phyloP scores from a whole-genome alignment of 306 rosid species.

The Ziziphus jujuba region DNA sequence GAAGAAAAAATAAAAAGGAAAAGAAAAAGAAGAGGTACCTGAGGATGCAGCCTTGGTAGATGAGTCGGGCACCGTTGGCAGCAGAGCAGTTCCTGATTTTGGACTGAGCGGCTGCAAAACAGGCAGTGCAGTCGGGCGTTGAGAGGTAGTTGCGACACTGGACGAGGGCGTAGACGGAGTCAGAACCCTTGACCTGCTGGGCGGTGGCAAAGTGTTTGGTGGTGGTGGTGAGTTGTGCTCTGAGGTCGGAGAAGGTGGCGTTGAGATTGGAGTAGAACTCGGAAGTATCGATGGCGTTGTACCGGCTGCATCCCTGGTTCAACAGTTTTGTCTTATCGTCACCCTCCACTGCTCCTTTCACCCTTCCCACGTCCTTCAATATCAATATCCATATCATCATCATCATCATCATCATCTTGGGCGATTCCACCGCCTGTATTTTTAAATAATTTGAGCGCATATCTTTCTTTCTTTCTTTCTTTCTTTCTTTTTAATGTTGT shows the following conservation, averaged over 20 bases:
- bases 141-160: conserved; percentile 70
- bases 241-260: conserved; percentile 40
- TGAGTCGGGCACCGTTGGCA: conserved; percentile 73
- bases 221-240: conserved; percentile 23
- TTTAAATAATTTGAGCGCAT: no score
- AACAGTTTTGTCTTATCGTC: conserved; percentile 45
- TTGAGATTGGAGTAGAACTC: conserved; percentile 49
- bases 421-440: no score
- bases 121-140: conserved; percentile 42
- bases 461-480: no score
- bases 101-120: conserved; percentile 39
- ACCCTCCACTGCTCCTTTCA: conserved; percentile 33
- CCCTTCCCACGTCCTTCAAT: not conserved
- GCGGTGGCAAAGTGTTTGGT: conserved; percentile 48
- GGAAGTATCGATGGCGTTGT: conserved; percentile 49
- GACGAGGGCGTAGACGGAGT: conserved; percentile 49
- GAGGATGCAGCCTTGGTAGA: conserved; percentile 77
- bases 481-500: no score
- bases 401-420: conserved; percentile 16
- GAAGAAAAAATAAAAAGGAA: not conserved
- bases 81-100: conserved; percentile 63
- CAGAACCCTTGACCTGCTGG: conserved; percentile 31
- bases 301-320: conserved; percentile 63
- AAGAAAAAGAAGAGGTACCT: conserved; percentile 36
- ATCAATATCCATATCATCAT: not conserved